These are phyloP conservation scores for Tephrocybe sp. DNA, from an alignment of 768 basidiomycete species.

Conservation along the genomic window DNA sequence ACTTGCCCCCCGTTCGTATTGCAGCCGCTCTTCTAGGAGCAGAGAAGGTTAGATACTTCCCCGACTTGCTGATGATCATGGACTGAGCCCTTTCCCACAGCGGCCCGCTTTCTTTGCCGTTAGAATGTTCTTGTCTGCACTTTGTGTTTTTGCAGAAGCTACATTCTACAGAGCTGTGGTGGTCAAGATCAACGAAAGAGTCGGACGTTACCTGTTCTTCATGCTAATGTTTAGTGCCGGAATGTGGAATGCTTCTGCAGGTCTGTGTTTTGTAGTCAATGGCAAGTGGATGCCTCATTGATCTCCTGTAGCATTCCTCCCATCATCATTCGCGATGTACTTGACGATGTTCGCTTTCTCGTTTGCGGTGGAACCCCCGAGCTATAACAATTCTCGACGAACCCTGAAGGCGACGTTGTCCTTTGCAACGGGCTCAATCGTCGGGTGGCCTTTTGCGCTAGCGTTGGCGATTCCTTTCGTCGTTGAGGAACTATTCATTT, in stretches of 20 bases:
- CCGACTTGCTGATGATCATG: not conserved
- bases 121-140: conserved; percentile 71
- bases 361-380: conserved; percentile 60
- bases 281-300: conserved; percentile 9
- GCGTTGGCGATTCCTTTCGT: conserved; percentile 87
- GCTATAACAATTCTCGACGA: conserved; percentile 46
- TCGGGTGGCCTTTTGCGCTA: conserved; percentile 97
- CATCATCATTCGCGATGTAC: conserved; percentile 95
- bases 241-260: conserved; percentile 90
- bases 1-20: conserved; percentile 64
- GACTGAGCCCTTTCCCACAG: conserved; percentile 38
- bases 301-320: conserved; percentile 71
- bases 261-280: conserved; percentile 38
- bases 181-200: conserved; percentile 80
- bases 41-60: conserved; percentile 61
- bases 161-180: conserved; percentile 79
- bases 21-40: conserved; percentile 49
- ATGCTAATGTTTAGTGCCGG: conserved; percentile 82
- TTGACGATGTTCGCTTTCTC: conserved; percentile 76
- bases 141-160: conserved; percentile 76
- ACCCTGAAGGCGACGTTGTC: conserved; percentile 63
- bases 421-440: conserved; percentile 79
- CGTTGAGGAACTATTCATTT: conserved; percentile 83
- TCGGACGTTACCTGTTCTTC: conserved; percentile 92
- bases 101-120: conserved; percentile 87